Percentiles rank a stretch among this genome's conserved stretches.
phyloP scores from a whole-genome alignment of 2,329 filamentous ascomycete genomes.

The Sarocladium oryzae region DNA sequence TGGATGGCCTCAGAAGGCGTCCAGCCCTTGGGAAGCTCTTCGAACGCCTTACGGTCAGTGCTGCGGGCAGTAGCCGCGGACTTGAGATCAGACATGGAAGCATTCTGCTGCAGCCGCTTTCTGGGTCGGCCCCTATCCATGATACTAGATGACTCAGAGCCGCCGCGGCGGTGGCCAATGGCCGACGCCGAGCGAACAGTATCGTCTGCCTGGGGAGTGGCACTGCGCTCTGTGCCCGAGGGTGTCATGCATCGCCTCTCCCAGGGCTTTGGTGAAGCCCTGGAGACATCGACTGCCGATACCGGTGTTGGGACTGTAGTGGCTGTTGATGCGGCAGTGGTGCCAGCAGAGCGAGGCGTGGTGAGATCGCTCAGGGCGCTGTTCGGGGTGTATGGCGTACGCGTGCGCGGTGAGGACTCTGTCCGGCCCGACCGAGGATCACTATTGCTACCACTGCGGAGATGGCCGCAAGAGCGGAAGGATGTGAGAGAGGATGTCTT shows the following conservation, averaged over 20 bases:
- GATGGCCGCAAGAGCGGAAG: constrained; percentile 36
- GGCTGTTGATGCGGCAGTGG: constrained; percentile 25
- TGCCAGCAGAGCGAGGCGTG: constrained; percentile 41
- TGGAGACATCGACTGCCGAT: constrained; percentile 36
- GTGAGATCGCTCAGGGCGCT: constrained; percentile 31
- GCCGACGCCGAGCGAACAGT: constrained; percentile 14
- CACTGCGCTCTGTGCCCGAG: constrained; percentile 14
- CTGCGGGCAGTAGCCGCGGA: constrained; percentile 21
- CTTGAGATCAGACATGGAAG: constrained; percentile 7
- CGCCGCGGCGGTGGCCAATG: constrained; percentile 42
- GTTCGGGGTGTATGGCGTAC: constrained; percentile 18
- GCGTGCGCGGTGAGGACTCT: constrained; percentile 23
- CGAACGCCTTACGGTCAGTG: constrained; percentile 51
- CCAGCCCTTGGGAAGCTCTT: constrained; percentile 53
- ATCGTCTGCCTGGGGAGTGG: constrained; percentile 27
- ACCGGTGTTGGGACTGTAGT: constrained; percentile 41
- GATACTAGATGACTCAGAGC: constrained; percentile 52
- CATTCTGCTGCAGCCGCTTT: constrained; percentile 31
- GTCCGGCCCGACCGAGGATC: constrained; percentile 40
- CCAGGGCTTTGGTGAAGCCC: constrained; percentile 39
- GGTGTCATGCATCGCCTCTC: constrained; percentile 27
- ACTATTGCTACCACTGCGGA: constrained; percentile 40
- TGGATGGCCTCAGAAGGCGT: constrained; percentile 44
- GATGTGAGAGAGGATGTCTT: constrained; percentile 18
- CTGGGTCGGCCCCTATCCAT: constrained; percentile 57